Conservation (phyloP, 257 asterid genomes). For the Eucommia ulmoides region DNA sequence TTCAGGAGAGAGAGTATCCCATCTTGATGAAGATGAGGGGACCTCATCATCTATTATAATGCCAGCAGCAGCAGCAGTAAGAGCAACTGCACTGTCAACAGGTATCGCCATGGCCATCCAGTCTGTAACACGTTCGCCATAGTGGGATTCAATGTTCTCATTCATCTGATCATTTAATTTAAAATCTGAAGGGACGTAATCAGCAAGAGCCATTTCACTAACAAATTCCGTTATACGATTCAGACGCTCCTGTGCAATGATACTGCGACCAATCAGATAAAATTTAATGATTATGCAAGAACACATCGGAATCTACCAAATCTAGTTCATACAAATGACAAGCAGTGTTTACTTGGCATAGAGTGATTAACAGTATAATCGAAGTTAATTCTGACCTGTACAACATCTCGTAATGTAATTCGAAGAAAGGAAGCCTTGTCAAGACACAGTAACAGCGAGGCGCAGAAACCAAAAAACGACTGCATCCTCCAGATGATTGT, state of each 20-base stretch:
- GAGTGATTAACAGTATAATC: constrained; percentile 3
- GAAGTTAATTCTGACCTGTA: constrained; percentile 43
- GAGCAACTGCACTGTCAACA: constrained; percentile 43
- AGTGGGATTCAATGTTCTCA: constrained; percentile 30
- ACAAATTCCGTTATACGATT: constrained; percentile 70
- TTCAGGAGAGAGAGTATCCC: constrained; percentile 43
- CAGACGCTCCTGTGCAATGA: constrained; percentile 82
- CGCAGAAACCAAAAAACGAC: constrained; percentile 73
- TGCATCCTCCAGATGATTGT: constrained; percentile 35
- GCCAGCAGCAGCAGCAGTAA: constrained; percentile 80
- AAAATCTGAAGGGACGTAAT: constrained; percentile 26
- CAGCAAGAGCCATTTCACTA: constrained; percentile 40
- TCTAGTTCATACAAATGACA: background rate
- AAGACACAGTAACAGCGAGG: constrained; percentile 94
- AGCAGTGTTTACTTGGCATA: background rate
- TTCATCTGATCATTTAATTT: constrained; percentile 20
- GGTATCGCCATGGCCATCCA: constrained; percentile 72
- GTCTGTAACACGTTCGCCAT: constrained; percentile 31
- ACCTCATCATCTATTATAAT: constrained; percentile 55
- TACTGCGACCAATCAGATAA: constrained; percentile 47
- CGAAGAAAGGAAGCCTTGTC: constrained; percentile 88
- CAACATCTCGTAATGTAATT: constrained; percentile 77
- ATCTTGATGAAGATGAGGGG: constrained; percentile 32
- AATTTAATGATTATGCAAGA: constrained; percentile 15
- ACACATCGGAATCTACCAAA: constrained; percentile 1